phyloP scores from a whole-genome alignment of 257 asterid species.

The Dorcoceras hygrometricum region DNA sequence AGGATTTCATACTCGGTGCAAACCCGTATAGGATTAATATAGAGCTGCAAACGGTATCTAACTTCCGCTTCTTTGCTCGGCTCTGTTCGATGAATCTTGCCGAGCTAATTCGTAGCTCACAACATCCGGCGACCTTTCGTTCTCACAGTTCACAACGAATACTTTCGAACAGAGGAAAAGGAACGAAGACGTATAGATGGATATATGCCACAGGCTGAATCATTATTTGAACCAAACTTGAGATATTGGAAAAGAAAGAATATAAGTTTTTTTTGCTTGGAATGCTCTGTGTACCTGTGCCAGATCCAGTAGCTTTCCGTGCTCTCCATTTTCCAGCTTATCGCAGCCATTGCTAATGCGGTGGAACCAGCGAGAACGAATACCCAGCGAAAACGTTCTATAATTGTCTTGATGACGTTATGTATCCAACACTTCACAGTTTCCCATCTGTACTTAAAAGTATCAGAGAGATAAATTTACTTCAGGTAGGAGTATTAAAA shows the following conservation, averaged over 20 bases:
- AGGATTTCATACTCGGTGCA: background rate
- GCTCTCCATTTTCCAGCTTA: conserved; percentile 82
- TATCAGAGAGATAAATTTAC: conserved; percentile 6
- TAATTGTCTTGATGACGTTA: conserved; percentile 44
- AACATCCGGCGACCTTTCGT: conserved; percentile 38
- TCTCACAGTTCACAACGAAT: conserved; percentile 38
- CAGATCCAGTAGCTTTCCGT: conserved; percentile 87
- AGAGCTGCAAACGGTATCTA: conserved; percentile 29
- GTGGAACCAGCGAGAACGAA: conserved; percentile 59
- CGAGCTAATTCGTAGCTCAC: conserved; percentile 65
- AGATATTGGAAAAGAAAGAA: conserved; percentile 13
- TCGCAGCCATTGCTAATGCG: conserved; percentile 75
- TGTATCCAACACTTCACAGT: conserved; percentile 50
- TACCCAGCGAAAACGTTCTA: conserved; percentile 73
- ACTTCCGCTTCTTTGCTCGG: conserved; percentile 36
- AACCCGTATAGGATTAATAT: background rate
- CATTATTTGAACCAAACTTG: conserved; percentile 28
- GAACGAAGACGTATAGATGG: conserved; percentile 78
- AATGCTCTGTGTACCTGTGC: conserved; percentile 69
- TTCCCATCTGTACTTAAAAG: conserved; percentile 54
- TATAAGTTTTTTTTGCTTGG: background rate
- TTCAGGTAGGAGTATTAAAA: background rate
- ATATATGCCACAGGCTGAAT: conserved; percentile 88
- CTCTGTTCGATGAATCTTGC: conserved; percentile 51
- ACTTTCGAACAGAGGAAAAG: conserved; percentile 89